phyloP scores from a whole-genome alignment of 371 early-diverging fungal species.

The Mucor piriformis region DNA sequence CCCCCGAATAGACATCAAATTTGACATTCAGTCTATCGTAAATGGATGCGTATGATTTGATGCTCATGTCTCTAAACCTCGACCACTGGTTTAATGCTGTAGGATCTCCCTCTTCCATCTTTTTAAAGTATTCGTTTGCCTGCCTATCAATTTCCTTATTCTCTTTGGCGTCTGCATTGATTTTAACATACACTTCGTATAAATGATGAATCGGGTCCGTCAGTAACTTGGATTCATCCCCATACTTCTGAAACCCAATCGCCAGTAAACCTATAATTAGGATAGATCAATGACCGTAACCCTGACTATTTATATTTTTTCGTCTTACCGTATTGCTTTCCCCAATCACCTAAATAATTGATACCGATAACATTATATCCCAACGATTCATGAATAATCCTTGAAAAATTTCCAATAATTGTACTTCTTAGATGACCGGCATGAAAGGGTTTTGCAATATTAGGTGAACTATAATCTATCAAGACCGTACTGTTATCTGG shows the following conservation, averaged over 20 bases:
- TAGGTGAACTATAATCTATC: slow-evolving; percentile 97
- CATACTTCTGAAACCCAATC: slow-evolving; percentile 90
- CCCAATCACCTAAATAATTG: slow-evolving; percentile 99
- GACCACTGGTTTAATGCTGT: slow-evolving; percentile 81
- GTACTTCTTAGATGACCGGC: slow-evolving; percentile 99
- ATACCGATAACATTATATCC: slow-evolving; percentile 90
- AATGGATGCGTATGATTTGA: slow-evolving; percentile 82
- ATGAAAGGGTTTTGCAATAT: slow-evolving; percentile 99
- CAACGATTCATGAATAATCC: slow-evolving; percentile 81
- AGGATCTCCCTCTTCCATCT: slow-evolving; percentile 92
- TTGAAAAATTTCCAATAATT: slow-evolving; percentile 96
- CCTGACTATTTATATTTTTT: not conserved
- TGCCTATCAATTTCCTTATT: slow-evolving; percentile 64
- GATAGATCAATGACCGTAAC: not conserved
- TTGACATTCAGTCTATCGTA: slow-evolving; percentile 88
- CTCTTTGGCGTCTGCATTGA: slow-evolving; percentile 69
- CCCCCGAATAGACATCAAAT: slow-evolving; percentile 98
- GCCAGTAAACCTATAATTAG: slow-evolving; percentile 70
- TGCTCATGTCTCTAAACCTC: slow-evolving; percentile 86
- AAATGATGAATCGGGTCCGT: slow-evolving; percentile 95
- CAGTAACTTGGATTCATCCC: slow-evolving; percentile 76
- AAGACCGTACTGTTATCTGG: slow-evolving; percentile 61
- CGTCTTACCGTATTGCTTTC: slow-evolving; percentile 94
- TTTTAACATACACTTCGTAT: slow-evolving; percentile 94
- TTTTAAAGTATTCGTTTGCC: slow-evolving; percentile 91